Base-by-base conservation (phyloP, 176 grass and related monocot species). In the Puya raimondii region DNA sequence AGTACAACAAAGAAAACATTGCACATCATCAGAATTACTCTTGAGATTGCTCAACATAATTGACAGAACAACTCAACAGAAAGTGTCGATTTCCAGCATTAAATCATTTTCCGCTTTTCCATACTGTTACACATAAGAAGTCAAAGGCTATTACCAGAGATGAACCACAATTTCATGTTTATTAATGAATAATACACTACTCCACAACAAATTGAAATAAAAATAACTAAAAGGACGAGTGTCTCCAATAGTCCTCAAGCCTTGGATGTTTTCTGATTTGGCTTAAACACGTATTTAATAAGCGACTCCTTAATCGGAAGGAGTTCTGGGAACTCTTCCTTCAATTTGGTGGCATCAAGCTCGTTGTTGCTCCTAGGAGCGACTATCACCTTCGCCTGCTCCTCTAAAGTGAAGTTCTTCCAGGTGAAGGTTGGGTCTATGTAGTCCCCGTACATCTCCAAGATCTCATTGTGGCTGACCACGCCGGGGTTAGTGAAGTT, bases 351-450 rank as follows among this genome's bases (percentile, higher is more conserved):
- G 0, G 56, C 49, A 70, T 90, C 91, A 16, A 96, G 87, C 61
- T 96, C 87, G 61, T 96, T 96, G 74, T 96, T 96, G 84, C 91
- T 96, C 81, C 91, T 79, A 0, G 91, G 91, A 3, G 87, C 91
- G 23, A 90, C 82, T 64, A 96, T 96, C 10, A 96, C 87, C 76
- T 90, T 96, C 11, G 87, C 84, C 72, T 96, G 91, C 75, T 96
- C 91, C 66, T 90, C 84, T 65, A 96, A 59, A 49, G 70, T 87
- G 49, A 96, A 90, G 74, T 96, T 96, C 71, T 90, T 96, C 91
- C 87, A 96, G 0, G 84, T 58, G 49, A 96, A 96, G 48, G 33
- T 78, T 8, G 86, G 84, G 47, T 96, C 87, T 0, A 96, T 87
- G 80, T 96, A 87, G 23, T 87, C 84, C 48, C 87, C 84, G 73